These are phyloP conservation scores for Hippophae rhamnoides DNA, from an alignment of 306 rosid species.

Conservation along the genomic window DNA sequence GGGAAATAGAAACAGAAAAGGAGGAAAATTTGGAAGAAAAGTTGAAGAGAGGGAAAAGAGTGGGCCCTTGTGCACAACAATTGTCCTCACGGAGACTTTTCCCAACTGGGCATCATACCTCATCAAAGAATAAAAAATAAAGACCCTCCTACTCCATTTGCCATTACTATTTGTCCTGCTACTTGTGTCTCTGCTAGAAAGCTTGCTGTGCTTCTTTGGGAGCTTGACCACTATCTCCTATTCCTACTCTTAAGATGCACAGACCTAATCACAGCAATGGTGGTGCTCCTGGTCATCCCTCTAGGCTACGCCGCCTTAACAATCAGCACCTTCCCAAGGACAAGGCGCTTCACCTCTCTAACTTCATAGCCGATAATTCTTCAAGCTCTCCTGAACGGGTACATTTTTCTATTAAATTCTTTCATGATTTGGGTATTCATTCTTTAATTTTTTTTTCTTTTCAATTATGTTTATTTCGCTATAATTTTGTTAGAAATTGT, in stretches of 20 bases:
- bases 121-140: slow-evolving; percentile 16
- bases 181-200: slow-evolving; percentile 42
- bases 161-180: neutral
- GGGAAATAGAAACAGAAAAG: slow-evolving; percentile 54
- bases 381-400: slow-evolving; percentile 82
- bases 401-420: neutral
- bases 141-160: neutral
- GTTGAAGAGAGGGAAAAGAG: slow-evolving; percentile 54
- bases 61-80: slow-evolving; percentile 63
- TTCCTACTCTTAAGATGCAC: slow-evolving; percentile 54
- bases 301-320: slow-evolving; percentile 58
- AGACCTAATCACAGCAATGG: slow-evolving; percentile 28
- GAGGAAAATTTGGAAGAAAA: slow-evolving; percentile 69
- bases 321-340: slow-evolving; percentile 36
- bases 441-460: slow-evolving; percentile 8
- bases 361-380: slow-evolving; percentile 55
- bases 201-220: slow-evolving; percentile 89
- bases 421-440: neutral
- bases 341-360: slow-evolving; percentile 42
- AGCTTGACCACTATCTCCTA: slow-evolving; percentile 32
- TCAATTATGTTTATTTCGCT: slow-evolving; percentile 7
- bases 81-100: slow-evolving; percentile 44
- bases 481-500: neutral
- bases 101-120: slow-evolving; percentile 21
- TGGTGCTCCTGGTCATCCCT: slow-evolving; percentile 12